Base-by-base conservation (phyloP, 768 basidiomycete species). In the Boletus rubescentipes region DNA sequence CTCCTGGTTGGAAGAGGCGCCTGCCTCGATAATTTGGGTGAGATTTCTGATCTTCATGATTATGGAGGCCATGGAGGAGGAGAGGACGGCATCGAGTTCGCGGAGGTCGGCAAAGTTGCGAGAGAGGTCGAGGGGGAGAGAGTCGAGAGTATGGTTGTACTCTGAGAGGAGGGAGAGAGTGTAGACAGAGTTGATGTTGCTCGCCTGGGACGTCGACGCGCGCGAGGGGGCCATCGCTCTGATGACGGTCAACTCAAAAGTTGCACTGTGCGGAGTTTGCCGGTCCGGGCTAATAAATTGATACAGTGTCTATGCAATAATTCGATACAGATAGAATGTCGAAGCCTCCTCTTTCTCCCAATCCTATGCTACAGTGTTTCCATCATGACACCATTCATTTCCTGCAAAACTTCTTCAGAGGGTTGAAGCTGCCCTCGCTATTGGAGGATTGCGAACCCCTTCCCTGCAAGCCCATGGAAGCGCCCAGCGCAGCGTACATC, bases 41-140 rank as follows among this genome's bases (percentile, higher is more conserved):
- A 99, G 86, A 36, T 71, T 68, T 53, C 82, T 79, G 59, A 98
- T 87, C 72, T 93, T 93, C 41, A 79, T 62, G 53, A 89, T 93
- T 67, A 99, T 88, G 61, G 82, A 78, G 59, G 84, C 70, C 72
- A 96, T 89, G 57, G 92, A 92, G 40, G 89, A 78, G 61, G 93
- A 94, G 61, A 99, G 83, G 54, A 99, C 97, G 53, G 96, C 97
- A 72, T 98, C 97, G 73, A 99, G 90, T 75, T 99, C 97, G 59
- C 94, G 91, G 49, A 99, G 84, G 79, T 99, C 97, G 11, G 89
- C 91, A 71, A 97, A 91, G 72, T 86, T 87, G 71, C 92, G 86
- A 12, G 96, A 96, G 72, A 99, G 86, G 73, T 97, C 93, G 58
- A 90, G 80, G 54, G 96, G 96, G 51, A 98, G 83, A 20, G 93